Base-by-base conservation (phyloP, 176 grass and related monocot species). In the Areca catechu region DNA sequence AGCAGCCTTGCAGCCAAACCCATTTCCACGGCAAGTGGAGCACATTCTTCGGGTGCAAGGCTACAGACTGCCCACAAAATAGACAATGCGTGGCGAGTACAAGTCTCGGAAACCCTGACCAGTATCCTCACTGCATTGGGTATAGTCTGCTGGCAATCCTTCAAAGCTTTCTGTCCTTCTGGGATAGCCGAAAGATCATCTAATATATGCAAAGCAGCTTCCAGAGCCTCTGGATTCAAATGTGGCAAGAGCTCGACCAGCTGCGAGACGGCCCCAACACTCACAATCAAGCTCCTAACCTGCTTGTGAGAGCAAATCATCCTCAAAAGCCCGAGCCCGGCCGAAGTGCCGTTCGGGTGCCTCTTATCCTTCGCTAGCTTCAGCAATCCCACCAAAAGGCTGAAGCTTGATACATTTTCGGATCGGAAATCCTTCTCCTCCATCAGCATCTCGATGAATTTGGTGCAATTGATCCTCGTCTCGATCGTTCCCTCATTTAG, bases 401-500 rank as follows among this genome's bases (percentile, higher is more conserved):
- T 91, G 48, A 90, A 54, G 70, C 93, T 92, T 18, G 88, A 85
- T 23, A 92, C 88, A 7, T 80, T 85, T 55, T 98, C 93, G 2
- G 83, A 67, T 51, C 93, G 69, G 72, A 98, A 98, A 19, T 66
- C 81, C 21, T 77, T 84, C 63, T 98, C 93, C n/a, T 75, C 87
- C 81, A 92, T 89, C 66, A 98, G 76, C 10, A 87, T 74, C 30
- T 77, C 77, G 76, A 98, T 83, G 75, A 92, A 75, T 48, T 72
- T 68, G 17, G 83, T 76, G 22, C 93, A 92, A 63, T 84, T 92
- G 78, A 98, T 79, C 76, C 92, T 98, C 20, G 88, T 92, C 27
- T 98, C 88, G 34, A 74, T 71, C 4, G 83, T 78, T 0, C 93
- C 93, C 66, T 98, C 93, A n/a, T 92, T 92, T 9, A 98, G 80